phyloP scores from a whole-genome alignment of 1,139 yeast genomes.

The Blastobotrys ciferrii region DNA sequence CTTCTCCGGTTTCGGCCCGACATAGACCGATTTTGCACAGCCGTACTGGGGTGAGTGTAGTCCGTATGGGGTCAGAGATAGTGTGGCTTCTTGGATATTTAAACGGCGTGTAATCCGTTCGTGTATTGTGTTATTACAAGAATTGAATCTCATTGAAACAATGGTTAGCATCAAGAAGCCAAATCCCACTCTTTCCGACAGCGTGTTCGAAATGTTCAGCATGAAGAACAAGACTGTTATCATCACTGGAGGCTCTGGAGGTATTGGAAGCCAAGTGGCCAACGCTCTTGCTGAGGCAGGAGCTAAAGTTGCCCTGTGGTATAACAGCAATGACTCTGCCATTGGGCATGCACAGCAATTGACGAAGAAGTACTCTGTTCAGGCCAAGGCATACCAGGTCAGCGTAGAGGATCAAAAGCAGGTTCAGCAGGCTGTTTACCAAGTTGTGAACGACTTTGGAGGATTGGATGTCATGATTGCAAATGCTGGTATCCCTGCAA shows the following conservation, averaged over 20 bases:
- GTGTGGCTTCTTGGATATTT: too few species aligned
- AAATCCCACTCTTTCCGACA: not conserved
- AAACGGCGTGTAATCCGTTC: too few species aligned
- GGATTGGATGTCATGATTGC: conserved; percentile 57
- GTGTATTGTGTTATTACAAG: too few species aligned
- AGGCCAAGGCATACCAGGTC: conserved; percentile 67
- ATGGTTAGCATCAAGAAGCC: not conserved
- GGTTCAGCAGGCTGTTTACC: conserved; percentile 55
- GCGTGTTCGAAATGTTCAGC: conserved; percentile 17
- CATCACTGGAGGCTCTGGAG: conserved; percentile 69
- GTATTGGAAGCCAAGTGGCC: conserved; percentile 72
- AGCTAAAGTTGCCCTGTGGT: conserved; percentile 52
- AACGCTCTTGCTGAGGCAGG: conserved; percentile 73
- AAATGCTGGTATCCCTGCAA: conserved; percentile 50
- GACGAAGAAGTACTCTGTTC: conserved; percentile 59
- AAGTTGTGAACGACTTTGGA: conserved; percentile 67
- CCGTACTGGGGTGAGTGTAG: too few species aligned
- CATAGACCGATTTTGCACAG: too few species aligned
- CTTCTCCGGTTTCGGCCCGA: too few species aligned
- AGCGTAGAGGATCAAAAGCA: conserved; percentile 57
- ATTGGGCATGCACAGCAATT: conserved; percentile 57
- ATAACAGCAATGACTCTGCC: conserved; percentile 43
- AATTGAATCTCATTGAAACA: too few species aligned
- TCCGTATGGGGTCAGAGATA: too few species aligned
- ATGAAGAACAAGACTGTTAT: conserved; percentile 69